Base-by-base conservation (phyloP, 108 stramenopile genomes). In the Fragilaria crotonensis region DNA sequence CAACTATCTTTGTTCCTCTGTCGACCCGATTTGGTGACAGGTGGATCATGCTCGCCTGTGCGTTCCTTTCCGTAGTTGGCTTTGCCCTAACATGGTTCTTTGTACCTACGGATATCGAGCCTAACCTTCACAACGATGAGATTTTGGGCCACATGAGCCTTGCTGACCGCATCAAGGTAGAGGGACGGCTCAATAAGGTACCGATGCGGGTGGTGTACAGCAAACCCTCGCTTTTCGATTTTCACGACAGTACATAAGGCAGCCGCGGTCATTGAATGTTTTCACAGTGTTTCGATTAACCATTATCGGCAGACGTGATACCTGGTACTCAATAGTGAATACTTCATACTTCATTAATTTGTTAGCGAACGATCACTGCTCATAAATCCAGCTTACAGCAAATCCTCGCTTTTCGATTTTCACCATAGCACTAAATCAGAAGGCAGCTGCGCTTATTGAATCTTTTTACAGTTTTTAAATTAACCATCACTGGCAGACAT, bases 21-120 rank as follows among this genome's bases (percentile, higher is more conserved):
- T 58, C 76, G 3, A 48, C 63, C 9, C 44, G 45, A 56, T 51
- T 78, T 22, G 83, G 83, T 14, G 54, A 75, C 25, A 69, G 48
- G 30, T 48, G 64, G 26, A 73, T 84, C 3, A 78, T 84, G 73
- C 30, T 70, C 2, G 48, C 60, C 18, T 84, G 83, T 59, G 76
- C 73, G 23, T 30, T 30, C 2, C 45, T 78, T 5, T 76, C 78
- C 25, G 9, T 77, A 5, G 30, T 77, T 21, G 72, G 62, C 21
- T 62, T 74, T 14, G 14, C 61, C 0, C 52, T 83, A 52, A 79
- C 81, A 3, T 49, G 44, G 0, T 25, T 49, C 22, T 66, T 56
- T 41, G 51, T 72, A 23, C 20, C n/a, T 25, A 3, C 23, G 20
- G 19, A 55, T 25, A 41, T 27, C 14, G 61, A 23, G 3, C 25